Conservation (phyloP, 1,284 basidiomycete genomes). For the Meripilus lineatus region DNA sequence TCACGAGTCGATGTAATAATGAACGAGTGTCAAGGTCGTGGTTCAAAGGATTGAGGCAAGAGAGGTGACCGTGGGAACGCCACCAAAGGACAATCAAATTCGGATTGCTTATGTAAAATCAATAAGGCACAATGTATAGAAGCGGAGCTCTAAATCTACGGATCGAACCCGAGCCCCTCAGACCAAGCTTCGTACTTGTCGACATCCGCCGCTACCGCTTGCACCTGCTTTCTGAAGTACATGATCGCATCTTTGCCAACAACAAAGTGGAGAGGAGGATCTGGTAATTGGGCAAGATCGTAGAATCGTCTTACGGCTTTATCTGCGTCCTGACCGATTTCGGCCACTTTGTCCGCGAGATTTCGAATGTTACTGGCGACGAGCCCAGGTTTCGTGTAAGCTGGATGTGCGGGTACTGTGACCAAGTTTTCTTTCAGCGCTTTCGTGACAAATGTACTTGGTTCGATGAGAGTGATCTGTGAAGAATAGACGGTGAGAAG, state of each 20-base stretch:
- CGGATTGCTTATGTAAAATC: too few species aligned
- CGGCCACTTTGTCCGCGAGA: neutral
- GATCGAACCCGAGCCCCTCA: too few species aligned
- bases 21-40: too few species aligned
- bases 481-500: neutral
- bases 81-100: too few species aligned
- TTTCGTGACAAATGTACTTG: conserved; percentile 1
- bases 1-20: too few species aligned
- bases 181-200: conserved; percentile 12
- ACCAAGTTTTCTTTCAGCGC: neutral
- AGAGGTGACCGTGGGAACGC: too few species aligned
- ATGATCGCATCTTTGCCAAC: conserved; percentile 15
- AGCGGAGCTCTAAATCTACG: too few species aligned
- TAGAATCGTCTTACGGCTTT: conserved; percentile 1
- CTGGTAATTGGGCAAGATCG: neutral
- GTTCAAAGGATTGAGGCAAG: too few species aligned
- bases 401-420: conserved; percentile 8
- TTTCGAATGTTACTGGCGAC: too few species aligned
- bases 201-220: conserved; percentile 10
- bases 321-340: conserved; percentile 1
- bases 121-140: too few species aligned
- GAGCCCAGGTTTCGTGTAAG: conserved; percentile 4
- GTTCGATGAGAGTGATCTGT: conserved; percentile 7
- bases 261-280: conserved; percentile 23
- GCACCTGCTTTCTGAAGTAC: conserved; percentile 11